Evolutionary conservation across 208 protist genomes (phyloP).

Genomic region (Acanthamoeba divionensis): DNA sequence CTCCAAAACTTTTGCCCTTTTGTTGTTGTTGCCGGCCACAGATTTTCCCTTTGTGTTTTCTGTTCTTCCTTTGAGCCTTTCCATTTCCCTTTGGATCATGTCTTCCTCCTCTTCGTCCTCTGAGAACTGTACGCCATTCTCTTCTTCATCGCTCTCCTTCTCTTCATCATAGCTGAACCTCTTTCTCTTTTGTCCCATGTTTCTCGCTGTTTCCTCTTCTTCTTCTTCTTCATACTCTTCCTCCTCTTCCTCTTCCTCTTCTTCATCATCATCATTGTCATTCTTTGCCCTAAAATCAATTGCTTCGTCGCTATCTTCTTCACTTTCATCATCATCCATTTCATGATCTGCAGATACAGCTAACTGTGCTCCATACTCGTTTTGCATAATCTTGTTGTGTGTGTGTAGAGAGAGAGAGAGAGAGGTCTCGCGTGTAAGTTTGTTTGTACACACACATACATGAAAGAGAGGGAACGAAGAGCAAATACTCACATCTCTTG

Average conservation of each 20-base stretch:
- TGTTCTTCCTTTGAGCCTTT: background rate
- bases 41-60: background rate
- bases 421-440: background rate
- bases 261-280: background rate
- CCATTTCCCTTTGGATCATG: background rate
- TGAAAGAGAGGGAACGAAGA: background rate
- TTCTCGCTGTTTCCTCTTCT: too few relatives aligned
- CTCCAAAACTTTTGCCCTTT: background rate
- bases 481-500: background rate
- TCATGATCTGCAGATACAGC: background rate
- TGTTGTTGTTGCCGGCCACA: background rate
- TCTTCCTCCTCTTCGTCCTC: conserved; percentile 11
- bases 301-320: background rate
- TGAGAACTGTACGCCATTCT: background rate
- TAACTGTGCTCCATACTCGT: background rate
- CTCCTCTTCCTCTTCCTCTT: background rate
- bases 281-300: background rate
- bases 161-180: background rate
- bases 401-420: too few relatives aligned
- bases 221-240: conserved; percentile 13
- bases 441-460: background rate
- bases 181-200: background rate
- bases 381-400: background rate
- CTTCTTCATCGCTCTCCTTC: background rate
- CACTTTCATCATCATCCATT: background rate